Evolutionary conservation across 2,329 filamentous ascomycete species (phyloP).

Genomic region (Nemania bipapillata): DNA sequence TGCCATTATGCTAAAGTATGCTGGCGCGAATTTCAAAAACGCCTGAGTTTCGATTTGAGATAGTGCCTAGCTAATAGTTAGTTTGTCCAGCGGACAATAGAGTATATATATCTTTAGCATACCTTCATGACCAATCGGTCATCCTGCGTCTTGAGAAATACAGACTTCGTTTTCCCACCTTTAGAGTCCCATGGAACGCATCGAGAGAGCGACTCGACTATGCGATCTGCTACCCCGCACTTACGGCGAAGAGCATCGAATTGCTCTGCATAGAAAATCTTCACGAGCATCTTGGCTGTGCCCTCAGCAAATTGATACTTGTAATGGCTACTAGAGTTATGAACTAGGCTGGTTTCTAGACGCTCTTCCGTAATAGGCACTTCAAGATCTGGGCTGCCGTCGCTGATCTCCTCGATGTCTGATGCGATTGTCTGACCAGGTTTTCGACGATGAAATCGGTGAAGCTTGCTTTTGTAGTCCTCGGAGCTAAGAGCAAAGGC

Average conservation of each 20-base stretch:
- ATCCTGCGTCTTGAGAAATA: slow-evolving; percentile 96
- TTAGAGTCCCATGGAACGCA: slow-evolving; percentile 99
- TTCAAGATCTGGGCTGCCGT: slow-evolving; percentile 47
- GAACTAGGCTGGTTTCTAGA: slow-evolving; percentile 85
- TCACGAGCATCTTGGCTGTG: slow-evolving; percentile 94
- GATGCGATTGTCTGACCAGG: slow-evolving; percentile 36
- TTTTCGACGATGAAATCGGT: slow-evolving; percentile 53
- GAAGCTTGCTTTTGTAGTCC: slow-evolving; percentile 85
- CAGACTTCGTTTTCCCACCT: slow-evolving; percentile 95
- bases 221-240: slow-evolving; percentile 91
- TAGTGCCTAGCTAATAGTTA: slow-evolving; percentile 69
- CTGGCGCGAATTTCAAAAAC: slow-evolving; percentile 93
- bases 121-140: slow-evolving; percentile 90
- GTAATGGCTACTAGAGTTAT: slow-evolving; percentile 88
- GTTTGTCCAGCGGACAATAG: slow-evolving; percentile 56
- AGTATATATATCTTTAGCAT: slow-evolving; percentile 26
- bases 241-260: slow-evolving; percentile 94
- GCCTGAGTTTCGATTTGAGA: slow-evolving; percentile 92
- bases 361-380: slow-evolving; percentile 67
- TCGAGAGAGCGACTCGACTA: slow-evolving; percentile 92
- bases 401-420: slow-evolving; percentile 50
- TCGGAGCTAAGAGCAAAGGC: slow-evolving; percentile 89
- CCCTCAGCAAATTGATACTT: slow-evolving; percentile 96
- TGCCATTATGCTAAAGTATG: slow-evolving; percentile 97
- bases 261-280: slow-evolving; percentile 98